Base-by-base conservation (phyloP, 805 yeast species). In the Ogataea polymorpha region DNA sequence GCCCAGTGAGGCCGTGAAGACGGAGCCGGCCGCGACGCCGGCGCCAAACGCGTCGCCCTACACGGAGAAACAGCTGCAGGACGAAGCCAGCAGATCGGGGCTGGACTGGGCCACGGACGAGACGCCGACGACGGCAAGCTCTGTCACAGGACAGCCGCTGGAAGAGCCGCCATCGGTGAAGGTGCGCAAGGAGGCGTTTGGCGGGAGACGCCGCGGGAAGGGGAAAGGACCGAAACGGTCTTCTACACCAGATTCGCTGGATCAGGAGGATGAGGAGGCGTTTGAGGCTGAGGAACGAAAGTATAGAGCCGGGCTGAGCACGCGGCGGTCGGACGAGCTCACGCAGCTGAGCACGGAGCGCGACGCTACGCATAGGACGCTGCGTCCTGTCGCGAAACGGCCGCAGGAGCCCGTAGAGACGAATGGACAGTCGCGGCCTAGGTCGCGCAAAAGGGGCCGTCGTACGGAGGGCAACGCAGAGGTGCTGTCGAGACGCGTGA, bases 101-200 rank as follows among this genome's bases (percentile, higher is more conserved):
- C 14, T 23, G 6, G 17, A 37, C n/a, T 37, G 42, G 35, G 39
- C 27, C 23, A 77, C 79, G 61, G 58, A 66, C 15, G 93, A 86
- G 52, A 89, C 90, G 2, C 58, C 71, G 24, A 73, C 77, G 1
- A 73, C 69, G 26, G 79, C 83, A 0, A 59, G 65, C 9, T 79
- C 86, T 30, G 77, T 78, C 27, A 82, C 91, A 0, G 96, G 96
- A 2, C 68, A 79, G 29, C 83, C 93, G 3, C 62, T 88, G 39
- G 86, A 79, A 48, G 70, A 76, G n/a, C 70, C 72, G 5, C 96
- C 96, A 7, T 75, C 78, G 13, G 61, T 68, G 3, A 81, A 76
- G 53, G 65, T 76, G 26, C 77, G 73, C 53, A 77, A 72, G 47
- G 84, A 78, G 33, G 67, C 79, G 13, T 59, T 73, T 35, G 73